These are phyloP conservation scores for Petunia secreta DNA, from an alignment of 257 asterid genomes.

Conservation along the genomic window DNA sequence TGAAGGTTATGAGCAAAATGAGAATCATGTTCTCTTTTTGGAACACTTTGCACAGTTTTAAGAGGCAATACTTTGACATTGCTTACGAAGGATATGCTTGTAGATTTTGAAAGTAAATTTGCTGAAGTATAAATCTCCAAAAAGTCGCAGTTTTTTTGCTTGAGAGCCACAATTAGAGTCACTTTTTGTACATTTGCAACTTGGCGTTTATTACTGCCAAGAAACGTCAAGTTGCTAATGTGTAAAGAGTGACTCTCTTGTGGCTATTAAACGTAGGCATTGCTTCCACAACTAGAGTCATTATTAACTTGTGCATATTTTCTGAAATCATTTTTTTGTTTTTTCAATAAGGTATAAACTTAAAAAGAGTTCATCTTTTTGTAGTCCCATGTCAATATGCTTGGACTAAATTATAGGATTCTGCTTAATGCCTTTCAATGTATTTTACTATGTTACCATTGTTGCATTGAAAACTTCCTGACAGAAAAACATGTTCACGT, in stretches of 20 bases:
- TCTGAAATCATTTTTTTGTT: background rate
- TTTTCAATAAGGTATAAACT: background rate
- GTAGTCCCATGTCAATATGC: background rate
- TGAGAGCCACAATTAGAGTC: no score
- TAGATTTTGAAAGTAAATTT: background rate
- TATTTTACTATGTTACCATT: background rate
- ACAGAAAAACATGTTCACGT: background rate
- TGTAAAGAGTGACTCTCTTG: no score
- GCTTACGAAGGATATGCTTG: background rate
- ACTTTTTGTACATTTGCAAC: no score
- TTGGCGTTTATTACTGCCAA: no score
- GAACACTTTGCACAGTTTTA: background rate
- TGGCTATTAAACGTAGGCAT: no score
- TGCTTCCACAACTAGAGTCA: no score
- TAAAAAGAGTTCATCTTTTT: background rate
- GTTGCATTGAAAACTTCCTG: conserved; percentile 23
- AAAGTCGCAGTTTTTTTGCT: no score
- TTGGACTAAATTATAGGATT: background rate
- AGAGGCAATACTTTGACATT: background rate
- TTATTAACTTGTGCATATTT: no score
- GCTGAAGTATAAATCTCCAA: no score
- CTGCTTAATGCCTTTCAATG: background rate
- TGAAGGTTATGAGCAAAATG: background rate
- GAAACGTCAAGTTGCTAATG: no score
- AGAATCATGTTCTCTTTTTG: background rate